These are phyloP conservation scores for Phytophthora litchii DNA, from an alignment of 352 stramenopile genomes.

Conservation along the genomic window DNA sequence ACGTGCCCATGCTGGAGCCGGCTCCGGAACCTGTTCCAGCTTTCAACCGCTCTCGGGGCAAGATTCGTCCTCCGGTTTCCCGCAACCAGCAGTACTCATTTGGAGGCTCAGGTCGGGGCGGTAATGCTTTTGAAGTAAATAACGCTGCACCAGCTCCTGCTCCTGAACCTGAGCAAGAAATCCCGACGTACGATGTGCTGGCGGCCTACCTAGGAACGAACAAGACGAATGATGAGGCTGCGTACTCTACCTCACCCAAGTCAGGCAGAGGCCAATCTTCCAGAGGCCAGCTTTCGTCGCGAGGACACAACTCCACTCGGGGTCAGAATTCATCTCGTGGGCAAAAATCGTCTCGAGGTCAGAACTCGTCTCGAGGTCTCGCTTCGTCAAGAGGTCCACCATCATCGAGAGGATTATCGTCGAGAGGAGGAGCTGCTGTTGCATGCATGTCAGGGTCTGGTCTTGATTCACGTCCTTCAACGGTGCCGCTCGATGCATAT, in stretches of 20 bases:
- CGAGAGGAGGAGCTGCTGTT: slow-evolving; percentile 20
- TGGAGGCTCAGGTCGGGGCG: slow-evolving; percentile 20
- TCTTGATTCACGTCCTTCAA: slow-evolving; percentile 26
- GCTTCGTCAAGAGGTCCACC: slow-evolving; percentile 28
- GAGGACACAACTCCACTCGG: slow-evolving; percentile 16
- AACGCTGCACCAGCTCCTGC: slow-evolving; percentile 17
- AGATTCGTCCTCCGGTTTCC: slow-evolving; percentile 26
- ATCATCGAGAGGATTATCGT: slow-evolving; percentile 29
- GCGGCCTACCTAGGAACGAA: slow-evolving; percentile 45
- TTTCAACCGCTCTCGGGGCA: slow-evolving; percentile 27
- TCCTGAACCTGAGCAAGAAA: slow-evolving; percentile 25
- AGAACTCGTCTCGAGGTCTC: slow-evolving; percentile 20
- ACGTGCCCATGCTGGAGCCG: slow-evolving; percentile 41
- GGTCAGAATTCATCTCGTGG: slow-evolving; percentile 17
- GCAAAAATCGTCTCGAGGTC: slow-evolving; percentile 20
- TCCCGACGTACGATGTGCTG: slow-evolving; percentile 47
- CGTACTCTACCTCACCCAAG: slow-evolving; percentile 29
- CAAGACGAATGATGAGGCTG: slow-evolving; percentile 29
- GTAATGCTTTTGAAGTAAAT: slow-evolving; percentile 19
- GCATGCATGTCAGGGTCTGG: slow-evolving; percentile 24
- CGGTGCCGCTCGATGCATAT: slow-evolving; percentile 35
- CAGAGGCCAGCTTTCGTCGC: slow-evolving; percentile 3
- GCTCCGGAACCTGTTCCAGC: slow-evolving; percentile 26
- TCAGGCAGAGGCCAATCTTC: slow-evolving; percentile 25
- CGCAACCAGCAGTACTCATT: slow-evolving; percentile 51